A percentile compares a stretch with the other conserved stretches of the same genome.
phyloP scores from a whole-genome alignment of 306 rosid genomes.

The Rubus idaeus region DNA sequence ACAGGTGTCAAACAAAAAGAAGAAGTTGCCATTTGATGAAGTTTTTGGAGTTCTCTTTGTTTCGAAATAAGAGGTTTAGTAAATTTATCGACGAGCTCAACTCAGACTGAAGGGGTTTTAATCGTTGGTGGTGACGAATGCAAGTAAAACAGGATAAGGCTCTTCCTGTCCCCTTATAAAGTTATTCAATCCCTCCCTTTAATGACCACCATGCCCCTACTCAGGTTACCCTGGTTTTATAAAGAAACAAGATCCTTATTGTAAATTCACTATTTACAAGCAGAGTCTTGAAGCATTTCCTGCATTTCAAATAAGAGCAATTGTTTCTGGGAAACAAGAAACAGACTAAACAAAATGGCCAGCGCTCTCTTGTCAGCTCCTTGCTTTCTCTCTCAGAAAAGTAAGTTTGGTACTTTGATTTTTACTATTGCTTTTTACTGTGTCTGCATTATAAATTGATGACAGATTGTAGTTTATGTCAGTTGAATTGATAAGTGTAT shows the following conservation, averaged over 20 bases:
- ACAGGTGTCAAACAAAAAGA: constrained; percentile 41
- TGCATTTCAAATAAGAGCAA: constrained; percentile 14
- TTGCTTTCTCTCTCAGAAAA: constrained; percentile 46
- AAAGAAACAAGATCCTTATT: constrained; percentile 20
- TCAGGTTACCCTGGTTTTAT: background rate
- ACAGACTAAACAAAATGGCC: constrained; percentile 49
- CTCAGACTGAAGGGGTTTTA: constrained; percentile 15
- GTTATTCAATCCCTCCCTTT: background rate
- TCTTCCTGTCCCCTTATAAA: background rate
- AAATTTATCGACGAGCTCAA: constrained; percentile 9
- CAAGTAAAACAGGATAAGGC: constrained; percentile 38
- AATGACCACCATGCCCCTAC: constrained; percentile 38
- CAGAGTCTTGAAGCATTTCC: background rate
- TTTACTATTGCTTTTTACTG: background rate
- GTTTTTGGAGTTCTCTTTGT: background rate
- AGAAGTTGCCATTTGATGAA: constrained; percentile 59
- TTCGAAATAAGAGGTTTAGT: background rate
- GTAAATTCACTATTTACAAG: constrained; percentile 26
- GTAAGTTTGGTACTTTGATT: constrained; percentile 36
- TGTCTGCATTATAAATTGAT: background rate
- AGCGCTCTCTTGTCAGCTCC: constrained; percentile 59
- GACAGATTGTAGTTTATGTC: background rate
- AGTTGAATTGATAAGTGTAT: constrained; percentile 11
- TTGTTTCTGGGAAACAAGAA: background rate
- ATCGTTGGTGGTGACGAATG: constrained; percentile 19